Base-by-base conservation (phyloP, 2,329 filamentous ascomycete species). In the Penicillium olsonii region DNA sequence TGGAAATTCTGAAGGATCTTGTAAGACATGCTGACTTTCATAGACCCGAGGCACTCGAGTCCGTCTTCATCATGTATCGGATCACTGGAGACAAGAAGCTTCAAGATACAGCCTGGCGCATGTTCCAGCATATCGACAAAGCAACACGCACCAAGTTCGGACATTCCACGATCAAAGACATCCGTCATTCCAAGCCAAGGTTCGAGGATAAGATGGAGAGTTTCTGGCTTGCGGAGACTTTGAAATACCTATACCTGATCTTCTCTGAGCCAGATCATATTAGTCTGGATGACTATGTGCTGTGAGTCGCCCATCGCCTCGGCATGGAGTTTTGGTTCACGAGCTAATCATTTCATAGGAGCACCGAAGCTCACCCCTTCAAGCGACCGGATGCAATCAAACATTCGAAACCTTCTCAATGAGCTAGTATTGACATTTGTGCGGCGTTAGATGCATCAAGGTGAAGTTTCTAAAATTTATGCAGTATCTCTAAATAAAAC, bases 51-150 rank as follows among this genome's bases (percentile, higher is more conserved):
- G 81, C 81, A 2, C 82, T 84, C 37, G 82, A 84, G 61, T 80
- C 77, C n/a, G 75, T 84, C 3, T 84, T 84, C 63, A 72, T 84
- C 55, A 68, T 84, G 64, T 83, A 84, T 57, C 76, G 82, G 17
- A 78, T 82, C 37, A 84, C 81, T 1, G 82, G 82, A 11, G 76
- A 83, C 52, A 71, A 71, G 45, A 68, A 63, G 12, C 68, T 73
- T 44, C 69, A 73, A 35, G 74, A 78, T 31, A 68, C 68, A 1
- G 76, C 75, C 3, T 79, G 76, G 76, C 68, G 70, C 26, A 79
- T 79, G 76, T 79, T 78, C 54, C 62, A 72, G 39, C 72, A 66
- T 31, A 74, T 79, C 27, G 72, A 76, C 20, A 72, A 68, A 26
- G 67, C 69, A 42, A 73, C 71, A 2, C 65, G 68, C 26, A 77